A percentile compares a stretch with the other conserved stretches of the same genome.
These are phyloP conservation scores for Fusarium illudens DNA, from an alignment of 2,329 filamentous ascomycete species.

Conservation along the genomic window DNA sequence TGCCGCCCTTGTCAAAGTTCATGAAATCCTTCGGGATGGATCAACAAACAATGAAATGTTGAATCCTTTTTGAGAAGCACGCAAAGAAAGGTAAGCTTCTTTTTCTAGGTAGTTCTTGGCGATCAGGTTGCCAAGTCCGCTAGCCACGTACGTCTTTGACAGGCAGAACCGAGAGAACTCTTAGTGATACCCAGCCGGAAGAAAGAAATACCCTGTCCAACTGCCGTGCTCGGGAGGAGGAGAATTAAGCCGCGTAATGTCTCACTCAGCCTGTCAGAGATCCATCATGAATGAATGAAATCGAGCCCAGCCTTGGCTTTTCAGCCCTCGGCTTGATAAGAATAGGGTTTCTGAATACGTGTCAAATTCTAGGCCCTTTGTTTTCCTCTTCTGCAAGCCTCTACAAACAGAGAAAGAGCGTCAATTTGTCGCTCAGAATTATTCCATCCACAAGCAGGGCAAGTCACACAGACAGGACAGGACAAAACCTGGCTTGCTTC, in stretches of 20 bases:
- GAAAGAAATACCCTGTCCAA: neutral
- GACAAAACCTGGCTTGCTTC: conserved; percentile 17
- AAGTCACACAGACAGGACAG: no score
- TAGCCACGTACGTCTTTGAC: neutral
- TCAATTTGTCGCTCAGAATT: neutral
- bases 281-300: no score
- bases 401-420: neutral
- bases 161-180: no score
- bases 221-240: neutral
- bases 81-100: neutral
- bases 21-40: neutral
- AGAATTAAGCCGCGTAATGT: neutral
- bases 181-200: neutral
- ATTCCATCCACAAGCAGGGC: neutral
- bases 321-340: neutral
- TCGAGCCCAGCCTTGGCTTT: no score
- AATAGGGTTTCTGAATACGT: neutral
- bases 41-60: neutral
- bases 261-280: neutral
- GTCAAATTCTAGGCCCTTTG: neutral
- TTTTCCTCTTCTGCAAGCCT: neutral
- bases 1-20: no score
- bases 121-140: neutral
- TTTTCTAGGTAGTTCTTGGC: neutral
- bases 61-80: neutral